phyloP scores from a whole-genome alignment of 2,329 filamentous ascomycete genomes.

The Penicillium palitans region DNA sequence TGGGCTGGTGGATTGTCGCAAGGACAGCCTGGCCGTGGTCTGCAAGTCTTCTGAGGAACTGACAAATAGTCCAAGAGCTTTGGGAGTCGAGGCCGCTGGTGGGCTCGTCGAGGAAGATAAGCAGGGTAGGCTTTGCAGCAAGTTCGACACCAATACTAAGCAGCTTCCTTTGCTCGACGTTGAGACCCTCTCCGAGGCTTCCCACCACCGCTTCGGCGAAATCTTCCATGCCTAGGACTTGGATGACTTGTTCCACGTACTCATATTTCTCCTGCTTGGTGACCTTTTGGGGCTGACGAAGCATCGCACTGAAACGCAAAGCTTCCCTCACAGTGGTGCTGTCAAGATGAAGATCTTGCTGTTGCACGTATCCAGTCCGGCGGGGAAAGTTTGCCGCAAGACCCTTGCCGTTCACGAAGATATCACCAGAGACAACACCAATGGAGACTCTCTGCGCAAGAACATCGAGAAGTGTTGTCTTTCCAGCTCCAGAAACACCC shows the following conservation, averaged over 20 bases:
- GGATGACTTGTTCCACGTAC: slow-evolving; percentile 79
- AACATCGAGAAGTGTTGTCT: slow-evolving; percentile 60
- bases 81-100: slow-evolving; percentile 81
- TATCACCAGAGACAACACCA: slow-evolving; percentile 64
- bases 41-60: slow-evolving; percentile 79
- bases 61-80: slow-evolving; percentile 83
- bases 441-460: slow-evolving; percentile 58
- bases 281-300: slow-evolving; percentile 75
- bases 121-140: slow-evolving; percentile 80
- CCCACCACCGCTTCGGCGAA: slow-evolving; percentile 89
- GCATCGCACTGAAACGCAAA: slow-evolving; percentile 75
- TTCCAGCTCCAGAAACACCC: slow-evolving; percentile 62
- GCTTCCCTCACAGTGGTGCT: slow-evolving; percentile 85
- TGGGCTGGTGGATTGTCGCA: slow-evolving; percentile 91
- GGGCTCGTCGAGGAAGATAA: slow-evolving; percentile 87
- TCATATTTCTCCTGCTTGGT: slow-evolving; percentile 71
- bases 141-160: slow-evolving; percentile 92
- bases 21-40: slow-evolving; percentile 84
- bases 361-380: slow-evolving; percentile 66
- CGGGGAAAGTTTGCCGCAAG: slow-evolving; percentile 60
- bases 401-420: slow-evolving; percentile 62
- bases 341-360: slow-evolving; percentile 73
- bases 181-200: slow-evolving; percentile 72
- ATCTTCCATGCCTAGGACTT: slow-evolving; percentile 80
- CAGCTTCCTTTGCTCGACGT: slow-evolving; percentile 64